Evolutionary conservation across 441 rosid species (phyloP), one percentile per base, ranked within the genome.

Genomic region (Corymbia calophylla): DNA sequence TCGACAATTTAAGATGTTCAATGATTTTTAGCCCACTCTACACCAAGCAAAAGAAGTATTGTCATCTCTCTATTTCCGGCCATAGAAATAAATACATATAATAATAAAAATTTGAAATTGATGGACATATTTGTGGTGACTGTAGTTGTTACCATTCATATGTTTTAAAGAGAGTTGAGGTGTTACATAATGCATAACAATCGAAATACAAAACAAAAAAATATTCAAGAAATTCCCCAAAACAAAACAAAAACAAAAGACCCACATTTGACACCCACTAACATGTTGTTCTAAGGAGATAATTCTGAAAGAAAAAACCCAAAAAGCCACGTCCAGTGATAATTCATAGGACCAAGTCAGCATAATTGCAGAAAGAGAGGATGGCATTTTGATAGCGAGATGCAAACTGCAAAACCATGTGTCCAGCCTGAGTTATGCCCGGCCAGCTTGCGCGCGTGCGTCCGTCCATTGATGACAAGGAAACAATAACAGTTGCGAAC

Each of bases 401-500:
- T 23, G 51, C 84, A 44, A 44, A 47, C 51, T 11, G 84, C 51
- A 44, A 77, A 48, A 44, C 51, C 84, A 44, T 77, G 51, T 44
- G n/a, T 77, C 84, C 51, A 56, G 89, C 54, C 85, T 39, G 87
- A 70, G 87, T 53, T 70, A 86, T 68, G 89, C 90, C 84, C 51
- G 56, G 81, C 54, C 29, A 81, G 86, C 91, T 84, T 70, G 89
- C 87, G 62, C 0, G 62, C 29, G 12, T 5, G 8, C 49, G n/a
- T 6, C 9, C 90, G 90, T 88, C 90, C 92, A 89, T 53, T 87
- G 86, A 80, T 56, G 62, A 29, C 49, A 47, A 32, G 51, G 51
- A 73, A 56, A 54, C 68, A 64, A 32, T 5, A 62, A 89, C 88
- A 86, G 81, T 25, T 68, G 90, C 60, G 53, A 85, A 29, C 39